Base-by-base conservation (phyloP, 345 rosid genomes). In the Pistacia integerrima region DNA sequence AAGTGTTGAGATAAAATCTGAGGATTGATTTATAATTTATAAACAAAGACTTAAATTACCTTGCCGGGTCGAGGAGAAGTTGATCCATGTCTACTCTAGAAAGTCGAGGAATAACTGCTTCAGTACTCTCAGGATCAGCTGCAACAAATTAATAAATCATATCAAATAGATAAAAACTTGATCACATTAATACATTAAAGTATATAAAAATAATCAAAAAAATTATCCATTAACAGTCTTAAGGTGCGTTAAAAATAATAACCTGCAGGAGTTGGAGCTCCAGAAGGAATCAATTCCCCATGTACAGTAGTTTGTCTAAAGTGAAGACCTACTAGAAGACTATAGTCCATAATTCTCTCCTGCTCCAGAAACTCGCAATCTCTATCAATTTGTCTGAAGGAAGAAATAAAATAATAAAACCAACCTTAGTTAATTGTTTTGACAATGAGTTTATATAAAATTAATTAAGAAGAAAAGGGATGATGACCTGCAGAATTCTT, bases 331-430 rank as follows among this genome's bases (percentile, higher is more conserved):
- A 95, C 97, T 59, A 95, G 75, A 46, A 95, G 92, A 83, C 99
- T 95, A 52, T 95, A 95, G 81, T 95, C 99, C 99, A 95, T 95
- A 41, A 93, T 95, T 74, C 97, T 93, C 82, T 91, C 99, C 30
- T 93, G 99, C 74, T 91, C 99, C 52, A 95, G 88, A 76, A 95
- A 85, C 81, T 95, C 99, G 58, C 99, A 93, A 38, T 95, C 99
- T 78, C 89, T 89, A 76, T 95, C 97, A 28, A 90, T 81, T 89
- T 95, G 99, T 86, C 98, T 95, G 87, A 59, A 61, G 28, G 52
- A 80, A 28, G 51, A 72, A 77, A 58, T 66, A 69, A 22, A 63
- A 41, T 5, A 41, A 41, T 41, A 58, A 59, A 63, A 71, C 25
- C 64, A 36, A 38, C 33, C 46, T 46, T 10, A 73, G 46, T 25